Evolutionary conservation across 1,284 basidiomycete species (phyloP), one percentile per base, ranked within the genome.

Genomic region (Athelia sp.): DNA sequence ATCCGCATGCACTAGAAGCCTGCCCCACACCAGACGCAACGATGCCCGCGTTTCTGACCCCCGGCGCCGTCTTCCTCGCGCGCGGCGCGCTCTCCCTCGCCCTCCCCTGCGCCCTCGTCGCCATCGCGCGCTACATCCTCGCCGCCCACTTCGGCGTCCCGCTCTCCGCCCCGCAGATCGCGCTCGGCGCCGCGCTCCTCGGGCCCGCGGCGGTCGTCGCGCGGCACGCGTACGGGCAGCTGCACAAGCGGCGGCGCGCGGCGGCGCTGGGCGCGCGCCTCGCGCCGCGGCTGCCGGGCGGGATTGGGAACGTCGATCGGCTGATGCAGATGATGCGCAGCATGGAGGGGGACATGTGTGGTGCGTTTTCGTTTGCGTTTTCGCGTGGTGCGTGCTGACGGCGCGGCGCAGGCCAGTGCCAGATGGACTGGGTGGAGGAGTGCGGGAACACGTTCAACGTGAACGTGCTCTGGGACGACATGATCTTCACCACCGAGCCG

Each of bases 401-500:
- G 15, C 9, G n/a, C n/a, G n/a, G 15, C 15, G 3, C 54, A 60
- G 17, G 52, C 26, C 26, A 29, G 26, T 29, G 45, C 2, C 45
- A 58, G 9, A 40, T 48, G n/a, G 56, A 61, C 2, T 17, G 55
- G 2, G 18, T 56, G 10, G 54, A 53, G 18, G 43, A 58, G 15
- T 50, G 52, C 22, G 64, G 66, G 3, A 57, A 54, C 8, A 54
- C 58, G 4, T 56, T 63, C 55, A 63, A 66, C 47, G 34, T 62
- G 22, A 45, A 55, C 11, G 9, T 40, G 15, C 35, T 68, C 21
- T 66, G 62, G 58, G 53, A 57, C 22, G 54, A 65, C 48, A 50
- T 52, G 18, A 58, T 74, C 31, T 62, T 75, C 45, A 69, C 67
- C 1, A 56, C 50, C 10, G 60, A 58, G n/a, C 66, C 67, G 15